Evolutionary conservation across 2,329 filamentous ascomycete genomes (phyloP).

Genomic region (Pyrenophora seminiperda): DNA sequence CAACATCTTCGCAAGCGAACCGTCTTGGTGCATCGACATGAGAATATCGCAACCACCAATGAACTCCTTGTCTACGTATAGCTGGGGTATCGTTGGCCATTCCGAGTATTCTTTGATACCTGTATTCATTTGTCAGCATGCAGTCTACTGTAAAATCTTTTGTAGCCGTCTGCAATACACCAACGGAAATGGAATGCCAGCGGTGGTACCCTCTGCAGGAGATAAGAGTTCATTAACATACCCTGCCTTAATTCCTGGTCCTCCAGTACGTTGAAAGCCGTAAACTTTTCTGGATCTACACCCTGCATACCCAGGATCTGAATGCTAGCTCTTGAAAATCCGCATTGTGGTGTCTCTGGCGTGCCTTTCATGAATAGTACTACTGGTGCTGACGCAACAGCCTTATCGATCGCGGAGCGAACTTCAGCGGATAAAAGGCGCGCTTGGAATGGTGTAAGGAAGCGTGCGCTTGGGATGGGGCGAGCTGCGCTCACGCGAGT

Average conservation of each 20-base stretch:
- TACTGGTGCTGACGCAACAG: constrained; percentile 83
- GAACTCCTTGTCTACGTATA: constrained; percentile 95
- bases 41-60: constrained; percentile 97
- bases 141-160: neutral
- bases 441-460: constrained; percentile 54
- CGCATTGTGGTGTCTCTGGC: constrained; percentile 92
- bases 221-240: constrained; percentile 43
- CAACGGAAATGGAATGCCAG: neutral
- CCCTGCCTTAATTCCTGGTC: constrained; percentile 83
- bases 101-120: constrained; percentile 99
- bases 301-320: constrained; percentile 95
- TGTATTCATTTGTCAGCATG: constrained; percentile 45
- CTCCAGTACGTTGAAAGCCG: constrained; percentile 97
- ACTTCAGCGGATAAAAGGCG: constrained; percentile 82
- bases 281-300: constrained; percentile 92
- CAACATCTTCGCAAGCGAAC: constrained; percentile 86
- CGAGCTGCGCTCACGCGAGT: constrained; percentile 36
- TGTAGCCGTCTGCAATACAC: neutral
- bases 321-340: constrained; percentile 92
- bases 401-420: constrained; percentile 83
- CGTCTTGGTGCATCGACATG: constrained; percentile 95
- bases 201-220: neutral
- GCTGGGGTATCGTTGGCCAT: constrained; percentile 97
- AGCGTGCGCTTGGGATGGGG: constrained; percentile 48
- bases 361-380: constrained; percentile 99